Conservation (phyloP, 2,329 filamentous ascomycete genomes). For the Aureobasidium melanogenum region DNA sequence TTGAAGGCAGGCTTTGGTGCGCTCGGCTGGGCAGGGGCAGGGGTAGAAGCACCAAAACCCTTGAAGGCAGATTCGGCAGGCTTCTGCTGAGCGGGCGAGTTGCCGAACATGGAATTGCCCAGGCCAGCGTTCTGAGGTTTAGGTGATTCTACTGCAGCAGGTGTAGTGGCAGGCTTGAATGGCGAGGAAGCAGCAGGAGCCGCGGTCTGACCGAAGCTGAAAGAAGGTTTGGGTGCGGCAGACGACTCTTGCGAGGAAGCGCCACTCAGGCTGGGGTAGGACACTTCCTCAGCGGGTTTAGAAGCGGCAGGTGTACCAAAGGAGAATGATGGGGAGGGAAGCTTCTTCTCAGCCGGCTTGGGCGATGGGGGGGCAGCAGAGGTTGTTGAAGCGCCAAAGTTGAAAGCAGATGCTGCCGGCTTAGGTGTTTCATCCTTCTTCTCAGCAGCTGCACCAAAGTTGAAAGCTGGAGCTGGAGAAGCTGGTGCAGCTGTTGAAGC, state of each 20-base stretch:
- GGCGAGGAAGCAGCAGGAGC: neutral
- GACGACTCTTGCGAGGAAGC: neutral
- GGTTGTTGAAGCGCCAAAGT: neutral
- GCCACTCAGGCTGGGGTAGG: neutral
- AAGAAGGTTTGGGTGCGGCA: neutral
- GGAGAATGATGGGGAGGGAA: neutral
- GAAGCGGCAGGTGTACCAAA: neutral
- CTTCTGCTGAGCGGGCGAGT: neutral
- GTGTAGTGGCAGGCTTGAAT: neutral
- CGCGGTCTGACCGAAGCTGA: neutral
- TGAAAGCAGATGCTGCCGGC: neutral
- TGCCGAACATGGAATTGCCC: neutral
- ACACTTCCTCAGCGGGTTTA: neutral
- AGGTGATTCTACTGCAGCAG: neutral
- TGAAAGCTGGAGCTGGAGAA: neutral
- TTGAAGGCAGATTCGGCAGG: constrained; percentile 3
- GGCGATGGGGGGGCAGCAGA: constrained; percentile 5
- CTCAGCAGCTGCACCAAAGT: neutral
- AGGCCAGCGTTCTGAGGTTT: neutral
- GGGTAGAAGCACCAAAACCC: neutral
- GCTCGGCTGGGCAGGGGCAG: neutral
- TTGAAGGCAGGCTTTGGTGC: neutral
- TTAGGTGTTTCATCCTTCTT: neutral
- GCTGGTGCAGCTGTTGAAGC: neutral
- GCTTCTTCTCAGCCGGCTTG: constrained; percentile 8